Conservation (phyloP, 352 stramenopile species). For the Salisapilia sapeloensis region DNA sequence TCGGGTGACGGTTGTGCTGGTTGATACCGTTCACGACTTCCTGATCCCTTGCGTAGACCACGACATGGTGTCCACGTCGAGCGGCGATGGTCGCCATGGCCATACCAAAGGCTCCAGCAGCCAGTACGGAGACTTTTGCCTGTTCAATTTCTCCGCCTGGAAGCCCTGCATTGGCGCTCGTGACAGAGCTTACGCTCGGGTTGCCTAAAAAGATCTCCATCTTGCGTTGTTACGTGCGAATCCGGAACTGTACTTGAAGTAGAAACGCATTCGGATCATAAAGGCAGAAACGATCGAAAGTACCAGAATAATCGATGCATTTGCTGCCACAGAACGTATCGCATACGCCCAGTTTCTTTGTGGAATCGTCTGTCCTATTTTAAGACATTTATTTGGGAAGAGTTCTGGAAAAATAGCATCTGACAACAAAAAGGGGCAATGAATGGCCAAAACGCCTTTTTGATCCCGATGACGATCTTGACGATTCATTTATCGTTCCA, state of each 20-base stretch:
- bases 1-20: slow-evolving; percentile 75
- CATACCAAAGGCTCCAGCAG: slow-evolving; percentile 91
- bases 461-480: slow-evolving; percentile 26
- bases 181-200: slow-evolving; percentile 15
- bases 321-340: not conserved
- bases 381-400: not conserved
- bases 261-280: not conserved
- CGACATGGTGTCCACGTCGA: slow-evolving; percentile 79
- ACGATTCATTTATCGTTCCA: slow-evolving; percentile 22
- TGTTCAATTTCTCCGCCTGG: slow-evolving; percentile 54
- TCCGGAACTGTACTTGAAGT: not conserved
- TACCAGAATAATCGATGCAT: not conserved
- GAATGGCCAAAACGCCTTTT: not conserved
- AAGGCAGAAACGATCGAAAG: slow-evolving; percentile 1
- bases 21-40: slow-evolving; percentile 84
- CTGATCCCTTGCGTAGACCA: slow-evolving; percentile 82
- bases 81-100: slow-evolving; percentile 88
- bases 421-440: too few relatives aligned
- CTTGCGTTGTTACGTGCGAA: not conserved
- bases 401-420: too few relatives aligned
- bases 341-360: slow-evolving; percentile 3
- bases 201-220: slow-evolving; percentile 24
- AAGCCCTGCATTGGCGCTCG: slow-evolving; percentile 33
- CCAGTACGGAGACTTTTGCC: slow-evolving; percentile 80
- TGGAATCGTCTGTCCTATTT: not conserved